Evolutionary conservation across 441 rosid genomes (phyloP), one percentile per base, ranked within the genome.

Genomic region (Erodium trifolium): DNA sequence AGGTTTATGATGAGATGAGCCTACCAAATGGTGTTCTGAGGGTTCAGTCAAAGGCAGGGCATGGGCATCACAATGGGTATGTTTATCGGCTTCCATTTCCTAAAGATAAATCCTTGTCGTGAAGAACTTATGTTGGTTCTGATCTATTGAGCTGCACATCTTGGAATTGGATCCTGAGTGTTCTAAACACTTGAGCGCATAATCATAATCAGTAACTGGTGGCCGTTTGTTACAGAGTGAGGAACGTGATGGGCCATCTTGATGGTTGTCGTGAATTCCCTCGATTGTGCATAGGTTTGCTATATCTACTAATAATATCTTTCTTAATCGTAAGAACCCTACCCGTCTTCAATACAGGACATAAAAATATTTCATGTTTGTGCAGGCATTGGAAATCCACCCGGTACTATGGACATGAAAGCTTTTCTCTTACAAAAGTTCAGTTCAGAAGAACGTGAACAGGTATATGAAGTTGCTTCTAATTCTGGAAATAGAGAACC

Each of bases 21-120:
- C 76, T 93, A 73, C 96, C 96, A 59, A 93, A 88, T 80, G 97
- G 96, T 70, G 89, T 91, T 64, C 18, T 93, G 75, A 85, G 94
- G 80, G 84, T 91, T 70, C 96, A 86, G 71, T 96, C 93, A n/a
- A 93, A 89, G 78, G 98, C 94, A 72, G 94, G 97, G 67, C 88
- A 89, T 76, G 94, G 96, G 65, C 84, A 88, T 80, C 97, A 91
- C 78, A 93, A 85, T 5, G 98, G 98, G 97, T 90, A 84, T 63
- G 83, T 53, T 76, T 67, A 47, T 47, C 4, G 13, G 12, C 3
- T 4, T 39, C 53, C 53, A 3, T 47, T 47, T 47, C 53, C 53
- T 47, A 47, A 27, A 57, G 59, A 55, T 9, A 47, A 19, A 68
- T 67, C 16, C 62, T 19, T 1, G 17, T 19, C 12, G 60, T 65